These are phyloP conservation scores for Usnea hakonensis DNA, from an alignment of 495 filamentous ascomycete species.

Conservation along the genomic window DNA sequence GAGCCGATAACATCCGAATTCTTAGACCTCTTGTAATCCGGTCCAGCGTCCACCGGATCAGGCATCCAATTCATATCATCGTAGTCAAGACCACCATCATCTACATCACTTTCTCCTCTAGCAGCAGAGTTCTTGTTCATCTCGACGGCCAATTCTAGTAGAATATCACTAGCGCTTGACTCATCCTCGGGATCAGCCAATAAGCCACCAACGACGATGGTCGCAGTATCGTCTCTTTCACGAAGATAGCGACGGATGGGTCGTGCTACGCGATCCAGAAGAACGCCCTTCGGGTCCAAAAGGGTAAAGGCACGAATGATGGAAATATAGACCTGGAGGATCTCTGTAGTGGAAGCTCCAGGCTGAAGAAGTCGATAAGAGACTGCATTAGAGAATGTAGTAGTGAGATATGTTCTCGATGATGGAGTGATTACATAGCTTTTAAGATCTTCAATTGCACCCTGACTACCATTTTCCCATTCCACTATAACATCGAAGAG, in stretches of 20 bases:
- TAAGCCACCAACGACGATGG: constrained; percentile 77
- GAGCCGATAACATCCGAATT: constrained; percentile 87
- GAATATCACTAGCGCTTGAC: constrained; percentile 37
- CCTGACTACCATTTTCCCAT: constrained; percentile 65
- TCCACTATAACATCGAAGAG: constrained; percentile 82
- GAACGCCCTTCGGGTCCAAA: constrained; percentile 86
- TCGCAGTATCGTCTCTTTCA: constrained; percentile 87
- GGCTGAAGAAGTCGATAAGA: constrained; percentile 74
- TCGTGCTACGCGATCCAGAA: constrained; percentile 76
- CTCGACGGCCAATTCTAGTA: constrained; percentile 69
- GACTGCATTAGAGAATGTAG: constrained; percentile 59
- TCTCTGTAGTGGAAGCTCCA: constrained; percentile 80
- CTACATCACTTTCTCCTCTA: constrained; percentile 43
- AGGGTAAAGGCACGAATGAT: constrained; percentile 83
- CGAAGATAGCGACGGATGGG: constrained; percentile 81
- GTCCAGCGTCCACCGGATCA: constrained; percentile 84
- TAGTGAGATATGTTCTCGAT: constrained; percentile 57
- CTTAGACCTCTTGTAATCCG: constrained; percentile 84
- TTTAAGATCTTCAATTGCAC: constrained; percentile 77
- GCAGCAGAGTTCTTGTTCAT: constrained; percentile 54
- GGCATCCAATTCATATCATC: constrained; percentile 88
- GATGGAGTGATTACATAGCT: constrained; percentile 49
- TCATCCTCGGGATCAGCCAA: constrained; percentile 59
- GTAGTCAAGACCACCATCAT: constrained; percentile 67
- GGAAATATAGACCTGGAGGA: constrained; percentile 82